Evolutionary conservation across 768 basidiomycete genomes (phyloP), one percentile per base, ranked within the genome.

Genomic region (Tubosaeta brunneosetosa): DNA sequence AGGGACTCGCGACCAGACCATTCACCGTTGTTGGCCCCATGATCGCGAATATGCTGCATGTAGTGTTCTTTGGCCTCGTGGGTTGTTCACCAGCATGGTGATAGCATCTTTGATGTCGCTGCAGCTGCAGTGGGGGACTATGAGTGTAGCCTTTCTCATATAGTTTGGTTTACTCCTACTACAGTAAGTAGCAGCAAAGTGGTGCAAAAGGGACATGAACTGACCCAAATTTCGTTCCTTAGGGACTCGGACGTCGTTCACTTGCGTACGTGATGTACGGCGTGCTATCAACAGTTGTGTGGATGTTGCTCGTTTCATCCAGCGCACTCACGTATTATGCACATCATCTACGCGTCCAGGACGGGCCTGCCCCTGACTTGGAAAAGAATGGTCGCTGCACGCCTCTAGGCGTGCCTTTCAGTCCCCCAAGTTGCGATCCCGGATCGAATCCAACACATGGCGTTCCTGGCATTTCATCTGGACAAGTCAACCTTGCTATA

Each of bases 201-300:
- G 14, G 11, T 8, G 7, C 12, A 26, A 14, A 27, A 3, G 16
- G 6, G 12, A 9, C 22, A 16, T 43, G 8, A 10, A n/a, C 42
- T 43, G 25, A 43, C 16, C 25, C 6, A 26, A 3, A 22, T 9
- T 3, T 42, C 40, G 11, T 43, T 17, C 8, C 14, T 10, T n/a
- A 62, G 65, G 64, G 66, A 16, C 29, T 74, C 1, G 73, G 72
- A 11, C 74, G 73, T 42, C 69, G 70, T 49, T 73, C 70, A 2
- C 52, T 58, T 0, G 59, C 63, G 1, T 73, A 73, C 48, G 25
- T 71, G 33, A 40, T 65, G 14, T 73, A 71, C 13, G 73, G 60
- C 2, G 16, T 33, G 8, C 2, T 62, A 6, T 67, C 72, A 1
- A 73, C 67, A 2, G 1, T 51, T 0, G 59, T 67, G 12, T 73